Base-by-base conservation (phyloP, 1,139 yeast genomes). In the Saccharomyces hybrid region DNA sequence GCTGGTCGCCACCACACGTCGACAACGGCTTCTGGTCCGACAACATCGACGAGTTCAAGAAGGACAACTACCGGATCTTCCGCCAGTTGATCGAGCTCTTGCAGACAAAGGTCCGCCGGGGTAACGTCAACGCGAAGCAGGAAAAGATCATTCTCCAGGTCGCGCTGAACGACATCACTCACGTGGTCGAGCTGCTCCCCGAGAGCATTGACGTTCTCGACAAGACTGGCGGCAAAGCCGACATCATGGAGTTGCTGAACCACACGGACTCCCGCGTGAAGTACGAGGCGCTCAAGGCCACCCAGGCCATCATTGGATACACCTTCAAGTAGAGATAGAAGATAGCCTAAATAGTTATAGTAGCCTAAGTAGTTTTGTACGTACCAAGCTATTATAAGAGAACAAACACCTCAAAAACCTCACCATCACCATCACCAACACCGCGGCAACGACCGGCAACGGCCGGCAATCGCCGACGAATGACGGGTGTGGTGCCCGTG, bases 1-100 rank as follows among this genome's bases (percentile, higher is more conserved):
- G 82, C 59, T 93, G 96, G 95, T 82, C 96, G 1, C 99, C 99
- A 54, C 90, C 96, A 26, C 99, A 93, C 72, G 82, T 83, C 63
- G 86, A 89, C 49, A 83, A 81, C 53, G 89, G 88, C 54, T 93
- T 93, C 70, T 93, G 99, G 96, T 77, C 83, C 59, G 95, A 89
- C 61, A 89, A 95, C 68, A 77, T 85, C 31, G 76, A 74, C 50
- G 79, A 81, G 63, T 93, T 95, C 75, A 88, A 85, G 71, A 88
- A 85, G 51, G 80, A 83, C 55, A 82, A 85, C 64, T 91, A 85
- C 82, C 83, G 82, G 67, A 73, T 86, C 50, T 80, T 89, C 61
- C 84, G 81, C 68, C 77, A 79, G 58, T 71, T 85, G 55, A 65
- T 80, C 14, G 67, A 66, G 20, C 59, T 81, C 34, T 68, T 82